Evolutionary conservation across 1,284 basidiomycete species (phyloP).

Genomic region (Takashimella koratensis): DNA sequence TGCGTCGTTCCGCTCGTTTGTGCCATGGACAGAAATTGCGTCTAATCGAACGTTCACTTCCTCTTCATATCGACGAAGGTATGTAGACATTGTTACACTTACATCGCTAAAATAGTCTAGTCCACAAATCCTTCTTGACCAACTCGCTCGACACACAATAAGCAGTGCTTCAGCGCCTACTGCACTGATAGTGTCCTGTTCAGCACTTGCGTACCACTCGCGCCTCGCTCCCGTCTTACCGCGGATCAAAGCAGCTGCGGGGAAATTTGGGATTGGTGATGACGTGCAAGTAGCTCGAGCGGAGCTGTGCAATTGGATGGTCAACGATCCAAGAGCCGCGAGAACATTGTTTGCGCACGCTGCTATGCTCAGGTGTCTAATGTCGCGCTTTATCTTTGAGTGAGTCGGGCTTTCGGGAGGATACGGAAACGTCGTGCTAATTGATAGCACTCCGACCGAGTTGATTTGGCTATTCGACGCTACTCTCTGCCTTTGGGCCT

Average conservation of each 20-base stretch:
- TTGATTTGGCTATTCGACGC: constrained; percentile 24
- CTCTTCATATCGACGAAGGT: not conserved
- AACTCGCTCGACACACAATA: constrained; percentile 14
- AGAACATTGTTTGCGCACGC: constrained; percentile 20
- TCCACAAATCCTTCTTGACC: constrained; percentile 20
- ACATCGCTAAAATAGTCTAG: not conserved
- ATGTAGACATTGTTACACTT: not conserved
- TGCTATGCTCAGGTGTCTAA: constrained; percentile 15
- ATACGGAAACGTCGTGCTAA: not conserved
- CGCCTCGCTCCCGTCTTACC: constrained; percentile 6
- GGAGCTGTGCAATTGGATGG: constrained; percentile 11
- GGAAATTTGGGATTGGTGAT: constrained; percentile 7
- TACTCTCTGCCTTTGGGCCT: constrained; percentile 22
- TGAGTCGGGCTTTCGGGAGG: constrained; percentile 2
- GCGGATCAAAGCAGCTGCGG: constrained; percentile 22
- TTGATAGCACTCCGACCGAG: constrained; percentile 19
- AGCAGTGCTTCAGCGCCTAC: constrained; percentile 8
- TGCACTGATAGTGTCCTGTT: constrained; percentile 17
- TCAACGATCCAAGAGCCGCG: constrained; percentile 1
- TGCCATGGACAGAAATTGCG: not conserved
- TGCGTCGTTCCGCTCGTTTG: not conserved
- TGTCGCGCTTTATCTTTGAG: constrained; percentile 19
- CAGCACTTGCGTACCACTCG: constrained; percentile 22
- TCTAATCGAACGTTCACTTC: not conserved
- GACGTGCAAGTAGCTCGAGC: constrained; percentile 2